A percentile compares a stretch with the other conserved stretches of the same genome.
Evolutionary conservation across 2,329 filamentous ascomycete genomes (phyloP).

Genomic region (Zopfia rhizophila): DNA sequence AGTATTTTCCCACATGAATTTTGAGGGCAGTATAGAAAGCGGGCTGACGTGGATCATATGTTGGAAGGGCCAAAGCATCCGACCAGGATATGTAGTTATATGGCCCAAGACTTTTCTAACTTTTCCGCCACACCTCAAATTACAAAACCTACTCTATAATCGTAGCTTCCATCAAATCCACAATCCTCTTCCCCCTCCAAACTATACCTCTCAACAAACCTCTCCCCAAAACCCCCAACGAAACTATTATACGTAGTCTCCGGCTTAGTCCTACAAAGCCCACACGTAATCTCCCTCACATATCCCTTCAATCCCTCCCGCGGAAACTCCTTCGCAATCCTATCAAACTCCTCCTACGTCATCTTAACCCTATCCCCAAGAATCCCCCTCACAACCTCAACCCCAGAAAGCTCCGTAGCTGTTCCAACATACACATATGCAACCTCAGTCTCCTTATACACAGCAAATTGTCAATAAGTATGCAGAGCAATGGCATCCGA

Average conservation of each 20-base stretch:
- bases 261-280: constrained; percentile 56
- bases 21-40: no score
- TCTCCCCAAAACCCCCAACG: constrained; percentile 47
- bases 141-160: constrained; percentile 8
- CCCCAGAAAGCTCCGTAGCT: constrained; percentile 12
- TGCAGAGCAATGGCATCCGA: constrained; percentile 64
- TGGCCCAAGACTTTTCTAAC: no score
- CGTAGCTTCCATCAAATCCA: constrained; percentile 13
- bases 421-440: constrained; percentile 10
- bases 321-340: constrained; percentile 49
- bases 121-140: constrained; percentile 7
- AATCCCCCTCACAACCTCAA: constrained; percentile 38
- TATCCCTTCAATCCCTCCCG: constrained; percentile 44
- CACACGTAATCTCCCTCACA: constrained; percentile 52
- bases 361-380: constrained; percentile 49
- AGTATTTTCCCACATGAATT: no score
- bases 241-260: constrained; percentile 51
- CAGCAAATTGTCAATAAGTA: constrained; percentile 46
- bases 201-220: constrained; percentile 49
- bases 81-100: no score
- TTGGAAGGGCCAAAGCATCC: no score
- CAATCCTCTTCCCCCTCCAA: constrained; percentile 33
- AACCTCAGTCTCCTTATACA: constrained; percentile 21
- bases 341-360: constrained; percentile 46
- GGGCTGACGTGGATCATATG: no score